These are phyloP conservation scores for Vitis labrusca DNA, from an alignment of 164 flowering plant genomes.

Conservation along the genomic window DNA sequence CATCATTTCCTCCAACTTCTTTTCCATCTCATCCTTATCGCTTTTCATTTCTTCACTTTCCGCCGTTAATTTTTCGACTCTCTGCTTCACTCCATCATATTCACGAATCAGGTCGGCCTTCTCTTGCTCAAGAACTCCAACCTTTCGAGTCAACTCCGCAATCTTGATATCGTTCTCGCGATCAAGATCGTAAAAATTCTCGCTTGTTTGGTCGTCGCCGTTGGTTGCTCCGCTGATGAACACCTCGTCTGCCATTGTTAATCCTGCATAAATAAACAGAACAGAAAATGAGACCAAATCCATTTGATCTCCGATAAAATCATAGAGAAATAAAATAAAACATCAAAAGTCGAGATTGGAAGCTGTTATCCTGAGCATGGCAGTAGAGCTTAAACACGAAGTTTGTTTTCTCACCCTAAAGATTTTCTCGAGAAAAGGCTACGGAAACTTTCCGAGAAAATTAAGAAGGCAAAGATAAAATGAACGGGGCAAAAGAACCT, in stretches of 20 bases:
- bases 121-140: slow-evolving; percentile 44
- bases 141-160: slow-evolving; percentile 30
- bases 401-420: too few species aligned
- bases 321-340: neutral
- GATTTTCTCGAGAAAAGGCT: too few species aligned
- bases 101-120: slow-evolving; percentile 27
- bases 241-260: slow-evolving; percentile 45
- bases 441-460: too few species aligned
- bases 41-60: slow-evolving; percentile 38
- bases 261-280: slow-evolving; percentile 3
- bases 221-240: slow-evolving; percentile 28
- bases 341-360: neutral
- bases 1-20: slow-evolving; percentile 20
- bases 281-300: neutral
- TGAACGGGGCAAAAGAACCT: slow-evolving; percentile 10
- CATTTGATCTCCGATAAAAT: neutral
- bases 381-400: too few species aligned
- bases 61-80: slow-evolving; percentile 24
- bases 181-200: slow-evolving; percentile 28
- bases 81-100: slow-evolving; percentile 28
- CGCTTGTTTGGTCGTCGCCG: slow-evolving; percentile 31
- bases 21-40: slow-evolving; percentile 33
- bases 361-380: too few species aligned
- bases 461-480: neutral
- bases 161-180: slow-evolving; percentile 12